Evolutionary conservation across 768 basidiomycete species (phyloP).

Genomic region (Kwoniella sp.): DNA sequence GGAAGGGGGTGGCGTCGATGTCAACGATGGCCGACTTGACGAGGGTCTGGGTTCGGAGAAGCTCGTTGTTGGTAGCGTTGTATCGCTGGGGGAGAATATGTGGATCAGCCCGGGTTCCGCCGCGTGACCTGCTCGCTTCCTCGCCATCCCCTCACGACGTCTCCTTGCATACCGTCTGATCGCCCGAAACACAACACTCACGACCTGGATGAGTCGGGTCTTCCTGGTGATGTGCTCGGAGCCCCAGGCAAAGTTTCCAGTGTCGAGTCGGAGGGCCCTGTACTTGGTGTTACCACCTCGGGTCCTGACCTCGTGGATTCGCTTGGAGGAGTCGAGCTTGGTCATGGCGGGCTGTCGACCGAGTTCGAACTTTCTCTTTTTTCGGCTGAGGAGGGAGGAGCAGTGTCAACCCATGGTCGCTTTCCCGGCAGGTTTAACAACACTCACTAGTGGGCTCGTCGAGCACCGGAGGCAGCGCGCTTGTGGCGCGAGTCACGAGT

Average conservation of each 20-base stretch:
- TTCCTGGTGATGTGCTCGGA: constrained; percentile 91
- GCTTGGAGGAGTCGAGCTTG: constrained; percentile 84
- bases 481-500: constrained; percentile 96
- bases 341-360: constrained; percentile 97
- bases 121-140: not conserved
- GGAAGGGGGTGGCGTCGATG: constrained; percentile 96
- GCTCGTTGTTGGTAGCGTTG: constrained; percentile 99
- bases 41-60: constrained; percentile 98
- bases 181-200: constrained; percentile 55
- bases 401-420: not conserved
- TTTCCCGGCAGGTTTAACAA: not conserved
- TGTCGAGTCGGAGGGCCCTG: constrained; percentile 92
- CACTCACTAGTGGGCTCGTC: constrained; percentile 47
- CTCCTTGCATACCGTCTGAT: too few species aligned
- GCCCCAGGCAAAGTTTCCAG: constrained; percentile 98
- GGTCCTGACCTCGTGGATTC: constrained; percentile 88
- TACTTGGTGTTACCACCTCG: constrained; percentile 94
- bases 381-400: constrained; percentile 59
- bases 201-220: constrained; percentile 92
- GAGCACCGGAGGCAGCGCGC: constrained; percentile 73
- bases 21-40: constrained; percentile 97
- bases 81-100: constrained; percentile 62
- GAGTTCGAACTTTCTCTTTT: constrained; percentile 99
- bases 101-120: not conserved
- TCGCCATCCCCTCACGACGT: not conserved